These are phyloP conservation scores for Pigoraptor vietnamica DNA, from an alignment of 78 protist genomes.

Conservation along the genomic window DNA sequence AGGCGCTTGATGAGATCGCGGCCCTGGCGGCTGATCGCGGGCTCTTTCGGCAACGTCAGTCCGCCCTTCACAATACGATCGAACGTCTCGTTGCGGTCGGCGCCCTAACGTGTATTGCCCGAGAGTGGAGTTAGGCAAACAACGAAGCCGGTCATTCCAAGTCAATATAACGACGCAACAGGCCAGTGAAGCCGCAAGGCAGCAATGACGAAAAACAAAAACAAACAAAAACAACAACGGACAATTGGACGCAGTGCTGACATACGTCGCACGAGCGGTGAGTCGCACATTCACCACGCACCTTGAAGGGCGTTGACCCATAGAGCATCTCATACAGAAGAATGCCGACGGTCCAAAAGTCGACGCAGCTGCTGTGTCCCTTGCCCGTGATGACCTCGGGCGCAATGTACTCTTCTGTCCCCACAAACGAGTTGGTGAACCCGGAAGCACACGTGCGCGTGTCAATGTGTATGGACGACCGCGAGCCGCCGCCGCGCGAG, in stretches of 20 bases:
- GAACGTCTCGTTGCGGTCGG: background rate
- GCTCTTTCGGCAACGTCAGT: background rate
- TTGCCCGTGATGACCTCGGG: constrained; percentile 40
- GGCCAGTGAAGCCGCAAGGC: too few relatives aligned
- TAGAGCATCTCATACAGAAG: constrained; percentile 55
- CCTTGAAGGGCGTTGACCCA: constrained; percentile 35
- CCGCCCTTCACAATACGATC: background rate
- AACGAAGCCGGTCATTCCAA: too few relatives aligned
- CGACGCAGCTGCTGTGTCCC: constrained; percentile 19
- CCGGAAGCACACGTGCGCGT: background rate
- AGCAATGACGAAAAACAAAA: too few relatives aligned
- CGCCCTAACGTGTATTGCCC: too few relatives aligned
- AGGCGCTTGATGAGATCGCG: background rate
- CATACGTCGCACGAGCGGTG: background rate
- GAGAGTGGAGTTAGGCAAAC: too few relatives aligned
- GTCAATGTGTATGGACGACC: constrained; percentile 32
- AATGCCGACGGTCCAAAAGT: constrained; percentile 65
- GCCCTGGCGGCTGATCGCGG: background rate
- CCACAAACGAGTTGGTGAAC: constrained; percentile 60
- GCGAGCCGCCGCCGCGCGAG: background rate
- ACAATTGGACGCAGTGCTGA: background rate
- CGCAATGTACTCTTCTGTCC: constrained; percentile 74
- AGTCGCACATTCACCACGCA: background rate
- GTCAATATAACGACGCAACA: too few relatives aligned
- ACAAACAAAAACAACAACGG: too few relatives aligned